Evolutionary conservation across 2,329 filamentous ascomycete genomes (phyloP).

Genomic region (Phaeosphaeria sp.): DNA sequence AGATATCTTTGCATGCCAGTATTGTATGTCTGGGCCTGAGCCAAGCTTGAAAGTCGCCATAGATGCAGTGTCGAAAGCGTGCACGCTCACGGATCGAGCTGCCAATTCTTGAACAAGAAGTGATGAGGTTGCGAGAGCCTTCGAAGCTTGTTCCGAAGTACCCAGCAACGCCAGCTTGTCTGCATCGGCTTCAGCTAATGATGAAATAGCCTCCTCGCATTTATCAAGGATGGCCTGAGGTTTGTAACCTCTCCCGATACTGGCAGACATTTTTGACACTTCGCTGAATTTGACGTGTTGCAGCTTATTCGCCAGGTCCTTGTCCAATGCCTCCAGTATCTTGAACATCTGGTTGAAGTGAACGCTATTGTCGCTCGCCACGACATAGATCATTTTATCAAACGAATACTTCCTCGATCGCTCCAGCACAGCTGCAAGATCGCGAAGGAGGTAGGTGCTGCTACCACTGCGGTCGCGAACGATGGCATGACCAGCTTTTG

Average conservation of each 20-base stretch:
- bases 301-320: conserved; percentile 71
- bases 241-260: conserved; percentile 68
- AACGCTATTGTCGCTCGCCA: conserved; percentile 74
- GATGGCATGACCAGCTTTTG: conserved; percentile 73
- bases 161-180: conserved; percentile 29
- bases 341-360: conserved; percentile 79
- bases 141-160: conserved; percentile 11
- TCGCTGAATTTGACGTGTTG: conserved; percentile 80
- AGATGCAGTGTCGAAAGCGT: conserved; percentile 31
- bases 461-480: conserved; percentile 77
- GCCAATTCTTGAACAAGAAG: conserved; percentile 39
- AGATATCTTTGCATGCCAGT: conserved; percentile 34
- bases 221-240: conserved; percentile 71
- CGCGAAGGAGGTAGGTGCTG: conserved; percentile 77
- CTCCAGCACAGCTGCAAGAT: conserved; percentile 76
- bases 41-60: conserved; percentile 39
- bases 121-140: conserved; percentile 26
- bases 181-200: conserved; percentile 20
- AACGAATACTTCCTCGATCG: conserved; percentile 68
- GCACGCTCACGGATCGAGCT: conserved; percentile 24
- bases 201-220: conserved; percentile 27
- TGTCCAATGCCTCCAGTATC: conserved; percentile 74
- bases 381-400: conserved; percentile 82
- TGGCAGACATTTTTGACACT: conserved; percentile 55
- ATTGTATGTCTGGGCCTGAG: conserved; percentile 39